A percentile compares a stretch with the other conserved stretches of the same genome.
phyloP scores from a whole-genome alignment of 345 rosid species.

The Pseudoturritis turrita region DNA sequence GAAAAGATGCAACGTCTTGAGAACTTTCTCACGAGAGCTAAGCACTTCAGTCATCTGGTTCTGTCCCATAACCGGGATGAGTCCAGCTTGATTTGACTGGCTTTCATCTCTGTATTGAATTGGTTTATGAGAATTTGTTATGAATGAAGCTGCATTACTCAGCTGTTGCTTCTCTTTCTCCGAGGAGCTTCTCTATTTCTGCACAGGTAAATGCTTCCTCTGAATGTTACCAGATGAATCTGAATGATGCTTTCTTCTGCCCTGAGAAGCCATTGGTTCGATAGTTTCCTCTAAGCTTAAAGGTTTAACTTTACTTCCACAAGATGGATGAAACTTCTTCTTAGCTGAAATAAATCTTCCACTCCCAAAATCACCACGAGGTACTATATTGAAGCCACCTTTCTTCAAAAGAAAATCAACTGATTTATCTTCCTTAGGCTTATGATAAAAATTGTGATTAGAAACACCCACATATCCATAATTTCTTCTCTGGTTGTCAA shows the following conservation, averaged over 20 bases:
- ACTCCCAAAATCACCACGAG: not conserved
- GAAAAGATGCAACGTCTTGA: not conserved
- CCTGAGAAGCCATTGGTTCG: not conserved
- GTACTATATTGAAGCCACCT: not conserved
- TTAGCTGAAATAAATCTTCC: not conserved
- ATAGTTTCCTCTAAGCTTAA: not conserved
- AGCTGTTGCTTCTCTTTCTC: not conserved
- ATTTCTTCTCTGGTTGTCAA: no score
- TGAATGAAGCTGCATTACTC: not conserved
- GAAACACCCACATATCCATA: no score
- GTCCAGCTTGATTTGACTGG: not conserved
- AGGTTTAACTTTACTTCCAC: not conserved
- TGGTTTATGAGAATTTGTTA: not conserved
- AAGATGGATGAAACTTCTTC: not conserved
- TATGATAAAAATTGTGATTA: no score
- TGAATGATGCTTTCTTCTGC: not conserved
- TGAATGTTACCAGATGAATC: not conserved
- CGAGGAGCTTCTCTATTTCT: not conserved
- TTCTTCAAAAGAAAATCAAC: slow-evolving; percentile 2
- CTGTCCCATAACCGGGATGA: not conserved
- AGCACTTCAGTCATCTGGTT: not conserved
- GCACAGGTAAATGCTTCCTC: not conserved
- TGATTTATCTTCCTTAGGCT: not conserved
- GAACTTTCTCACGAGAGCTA: slow-evolving; percentile 6
- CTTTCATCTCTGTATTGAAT: not conserved